phyloP scores from a whole-genome alignment of 805 yeast genomes.

The Wickerhamiella sergipiensis region DNA sequence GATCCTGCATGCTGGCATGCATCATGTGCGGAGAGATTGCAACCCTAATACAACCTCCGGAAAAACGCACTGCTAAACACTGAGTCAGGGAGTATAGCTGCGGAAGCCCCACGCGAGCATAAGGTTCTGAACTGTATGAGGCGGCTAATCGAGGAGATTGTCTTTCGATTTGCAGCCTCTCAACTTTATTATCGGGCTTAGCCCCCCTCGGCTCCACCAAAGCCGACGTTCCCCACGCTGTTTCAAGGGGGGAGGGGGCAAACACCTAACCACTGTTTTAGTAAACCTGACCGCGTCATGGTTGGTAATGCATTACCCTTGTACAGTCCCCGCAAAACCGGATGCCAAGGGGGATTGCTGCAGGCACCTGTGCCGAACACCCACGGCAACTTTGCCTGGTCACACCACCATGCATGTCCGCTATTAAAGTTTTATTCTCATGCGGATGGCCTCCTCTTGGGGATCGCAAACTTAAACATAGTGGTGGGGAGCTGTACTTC shows the following conservation, averaged over 20 bases:
- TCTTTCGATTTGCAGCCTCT: neutral
- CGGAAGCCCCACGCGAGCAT: neutral
- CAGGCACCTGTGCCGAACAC: neutral
- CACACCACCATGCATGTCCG: neutral
- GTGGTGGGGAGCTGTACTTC: neutral
- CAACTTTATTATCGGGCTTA: neutral
- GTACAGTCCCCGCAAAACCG: neutral
- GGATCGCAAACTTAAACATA: neutral
- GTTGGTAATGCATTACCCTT: neutral
- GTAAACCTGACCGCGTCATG: neutral
- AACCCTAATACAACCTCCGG: neutral
- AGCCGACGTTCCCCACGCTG: neutral
- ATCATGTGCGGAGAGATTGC: neutral
- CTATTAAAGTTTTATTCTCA: neutral
- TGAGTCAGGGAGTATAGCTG: neutral
- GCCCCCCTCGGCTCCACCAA: too few relatives aligned
- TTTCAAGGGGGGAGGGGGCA: neutral
- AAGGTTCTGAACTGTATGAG: neutral
- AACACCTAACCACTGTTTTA: neutral
- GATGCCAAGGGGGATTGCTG: neutral
- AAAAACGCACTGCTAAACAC: neutral
- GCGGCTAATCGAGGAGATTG: neutral
- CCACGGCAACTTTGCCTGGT: neutral
- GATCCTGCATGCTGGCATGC: neutral
- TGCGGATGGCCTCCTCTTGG: neutral